Evolutionary conservation across 768 basidiomycete genomes (phyloP).

Genomic region (Leccinum longicurvipes): DNA sequence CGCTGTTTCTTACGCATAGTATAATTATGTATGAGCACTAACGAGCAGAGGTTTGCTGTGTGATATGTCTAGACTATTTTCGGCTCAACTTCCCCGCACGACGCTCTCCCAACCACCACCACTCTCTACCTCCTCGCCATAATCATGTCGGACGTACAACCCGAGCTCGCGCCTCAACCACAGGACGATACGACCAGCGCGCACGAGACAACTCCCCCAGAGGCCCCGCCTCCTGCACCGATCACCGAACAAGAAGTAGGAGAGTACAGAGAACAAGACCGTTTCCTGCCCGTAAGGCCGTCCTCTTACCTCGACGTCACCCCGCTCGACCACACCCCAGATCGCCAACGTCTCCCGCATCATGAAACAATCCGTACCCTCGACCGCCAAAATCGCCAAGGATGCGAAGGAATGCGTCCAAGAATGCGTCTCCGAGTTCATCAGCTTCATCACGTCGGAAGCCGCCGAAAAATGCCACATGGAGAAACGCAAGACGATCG

Average conservation of each 20-base stretch:
- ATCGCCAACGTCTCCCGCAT: conserved; percentile 98
- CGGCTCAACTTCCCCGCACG: neutral
- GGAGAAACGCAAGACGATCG: conserved; percentile 97
- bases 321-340: conserved; percentile 26
- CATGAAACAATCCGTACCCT: conserved; percentile 90
- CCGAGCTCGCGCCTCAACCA: conserved; percentile 38
- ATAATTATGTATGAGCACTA: neutral
- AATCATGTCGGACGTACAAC: conserved; percentile 34
- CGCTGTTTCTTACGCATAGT: neutral
- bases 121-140: neutral
- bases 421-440: conserved; percentile 98
- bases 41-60: neutral
- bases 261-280: conserved; percentile 93
- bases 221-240: conserved; percentile 56
- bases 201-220: conserved; percentile 33
- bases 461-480: conserved; percentile 92
- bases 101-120: conserved; percentile 1
- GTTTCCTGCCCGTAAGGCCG: conserved; percentile 75
- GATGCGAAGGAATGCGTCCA: conserved; percentile 99
- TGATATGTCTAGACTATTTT: neutral
- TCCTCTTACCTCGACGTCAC: neutral
- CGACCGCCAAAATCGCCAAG: conserved; percentile 93
- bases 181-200: conserved; percentile 35
- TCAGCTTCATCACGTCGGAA: conserved; percentile 95
- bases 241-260: conserved; percentile 93